A percentile compares a stretch with the other conserved stretches of the same genome.
Evolutionary conservation across 2,329 filamentous ascomycete genomes (phyloP).

Genomic region (Aspergillus fijiensis): DNA sequence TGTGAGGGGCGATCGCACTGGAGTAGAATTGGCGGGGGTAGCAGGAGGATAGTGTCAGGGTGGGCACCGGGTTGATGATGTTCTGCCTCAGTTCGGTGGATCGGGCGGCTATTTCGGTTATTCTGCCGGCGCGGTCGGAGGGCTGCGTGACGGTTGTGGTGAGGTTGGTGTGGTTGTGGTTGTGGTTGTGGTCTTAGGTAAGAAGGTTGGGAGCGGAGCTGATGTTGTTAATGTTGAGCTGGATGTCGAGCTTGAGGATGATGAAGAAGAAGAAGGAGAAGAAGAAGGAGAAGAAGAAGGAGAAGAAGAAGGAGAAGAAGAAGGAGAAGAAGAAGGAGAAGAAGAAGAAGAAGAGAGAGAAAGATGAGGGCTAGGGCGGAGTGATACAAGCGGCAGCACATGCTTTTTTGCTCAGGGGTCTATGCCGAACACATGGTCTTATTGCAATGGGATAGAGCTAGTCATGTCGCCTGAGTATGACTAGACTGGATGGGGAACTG

Average conservation of each 20-base stretch:
- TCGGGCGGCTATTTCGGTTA: conserved; percentile 1
- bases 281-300: too few species aligned
- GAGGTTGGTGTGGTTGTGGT: background rate
- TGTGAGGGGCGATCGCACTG: conserved; percentile 1
- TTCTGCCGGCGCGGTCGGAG: conserved; percentile 1
- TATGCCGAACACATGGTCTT: too few species aligned
- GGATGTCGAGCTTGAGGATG: background rate
- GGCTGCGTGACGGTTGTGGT: conserved; percentile 2
- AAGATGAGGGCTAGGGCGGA: too few species aligned
- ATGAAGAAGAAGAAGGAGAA: background rate
- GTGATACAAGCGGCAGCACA: too few species aligned
- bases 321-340: too few species aligned
- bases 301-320: too few species aligned
- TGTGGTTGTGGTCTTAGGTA: background rate
- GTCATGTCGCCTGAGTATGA: too few species aligned
- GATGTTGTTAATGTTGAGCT: too few species aligned
- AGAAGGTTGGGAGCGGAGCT: background rate
- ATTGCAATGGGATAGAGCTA: too few species aligned
- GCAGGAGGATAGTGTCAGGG: conserved; percentile 8
- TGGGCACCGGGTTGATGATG: conserved; percentile 7
- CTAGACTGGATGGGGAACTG: too few species aligned
- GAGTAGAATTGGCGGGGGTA: conserved; percentile 11
- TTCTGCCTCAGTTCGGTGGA: conserved; percentile 8
- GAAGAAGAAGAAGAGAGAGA: too few species aligned
- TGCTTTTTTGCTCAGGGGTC: too few species aligned